Percentiles rank a stretch among this genome's conserved stretches.
Evolutionary conservation across 805 yeast species (phyloP).

Genomic region (Sugiyamaella floridensis): DNA sequence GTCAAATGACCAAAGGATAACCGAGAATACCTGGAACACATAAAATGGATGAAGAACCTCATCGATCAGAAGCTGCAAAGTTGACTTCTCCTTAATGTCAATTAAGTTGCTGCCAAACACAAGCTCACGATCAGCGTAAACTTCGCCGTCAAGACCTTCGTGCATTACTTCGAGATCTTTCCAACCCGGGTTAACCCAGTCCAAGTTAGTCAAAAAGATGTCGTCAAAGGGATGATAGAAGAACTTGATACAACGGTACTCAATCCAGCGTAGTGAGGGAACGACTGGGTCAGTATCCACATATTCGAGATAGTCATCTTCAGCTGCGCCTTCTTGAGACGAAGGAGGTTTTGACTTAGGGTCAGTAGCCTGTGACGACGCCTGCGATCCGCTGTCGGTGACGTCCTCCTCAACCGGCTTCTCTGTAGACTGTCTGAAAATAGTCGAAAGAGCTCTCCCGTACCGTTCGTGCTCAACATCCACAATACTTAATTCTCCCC

Average conservation of each 20-base stretch:
- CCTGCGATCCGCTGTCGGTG: background rate
- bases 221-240: constrained; percentile 85
- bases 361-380: background rate
- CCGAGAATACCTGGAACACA: constrained; percentile 88
- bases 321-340: background rate
- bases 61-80: constrained; percentile 59
- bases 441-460: constrained; percentile 47
- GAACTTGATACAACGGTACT: constrained; percentile 76
- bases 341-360: background rate
- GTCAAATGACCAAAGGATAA: constrained; percentile 85
- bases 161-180: constrained; percentile 39
- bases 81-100: constrained; percentile 67
- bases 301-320: constrained; percentile 17
- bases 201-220: constrained; percentile 70
- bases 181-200: constrained; percentile 87
- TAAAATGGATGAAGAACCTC: constrained; percentile 95
- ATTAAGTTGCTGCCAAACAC: constrained; percentile 77
- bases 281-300: constrained; percentile 54
- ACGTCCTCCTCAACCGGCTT: constrained; percentile 9
- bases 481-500: constrained; percentile 70
- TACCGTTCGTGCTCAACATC: constrained; percentile 54
- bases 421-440: constrained; percentile 13
- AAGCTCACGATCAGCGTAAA: constrained; percentile 57
- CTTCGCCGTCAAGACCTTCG: constrained; percentile 64
- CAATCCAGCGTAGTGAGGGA: constrained; percentile 62